Percentiles rank a stretch among this genome's conserved stretches.
These are phyloP conservation scores for Cyberlindnera galapagoensis DNA, from an alignment of 805 yeast species.

Conservation along the genomic window DNA sequence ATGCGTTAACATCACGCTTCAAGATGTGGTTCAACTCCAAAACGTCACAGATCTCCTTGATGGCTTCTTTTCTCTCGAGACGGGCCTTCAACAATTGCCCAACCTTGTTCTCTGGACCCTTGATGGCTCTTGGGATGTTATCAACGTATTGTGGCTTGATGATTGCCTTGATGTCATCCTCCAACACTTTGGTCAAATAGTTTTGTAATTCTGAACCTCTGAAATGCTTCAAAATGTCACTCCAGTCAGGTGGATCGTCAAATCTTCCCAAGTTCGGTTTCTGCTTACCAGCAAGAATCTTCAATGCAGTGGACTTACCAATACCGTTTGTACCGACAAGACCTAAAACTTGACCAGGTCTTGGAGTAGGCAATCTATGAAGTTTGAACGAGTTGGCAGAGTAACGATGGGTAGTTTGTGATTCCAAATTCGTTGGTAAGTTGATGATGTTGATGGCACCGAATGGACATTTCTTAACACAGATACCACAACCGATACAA, in stretches of 20 bases:
- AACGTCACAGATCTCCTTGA: conserved; percentile 56
- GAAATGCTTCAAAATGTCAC: conserved; percentile 81
- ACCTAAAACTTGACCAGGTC: conserved; percentile 98
- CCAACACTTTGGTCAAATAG: conserved; percentile 88
- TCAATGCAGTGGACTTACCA: conserved; percentile 95
- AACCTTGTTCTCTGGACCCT: conserved; percentile 82
- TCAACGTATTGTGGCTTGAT: conserved; percentile 99
- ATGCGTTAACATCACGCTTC: conserved; percentile 80
- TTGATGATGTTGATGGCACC: conserved; percentile 95
- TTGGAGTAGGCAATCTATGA: conserved; percentile 95
- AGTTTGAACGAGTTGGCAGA: conserved; percentile 96
- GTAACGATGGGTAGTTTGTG: conserved; percentile 92
- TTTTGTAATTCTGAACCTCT: conserved; percentile 98
- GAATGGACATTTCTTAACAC: conserved; percentile 97
- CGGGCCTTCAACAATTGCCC: conserved; percentile 76
- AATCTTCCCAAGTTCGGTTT: conserved; percentile 93
- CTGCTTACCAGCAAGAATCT: conserved; percentile 94
- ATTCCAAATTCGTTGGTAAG: conserved; percentile 89
- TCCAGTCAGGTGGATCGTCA: conserved; percentile 98
- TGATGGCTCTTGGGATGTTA: conserved; percentile 92
- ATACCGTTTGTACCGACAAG: conserved; percentile 99
- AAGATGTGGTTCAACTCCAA: conserved; percentile 73
- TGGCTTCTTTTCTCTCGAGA: conserved; percentile 61
- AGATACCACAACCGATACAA: conserved; percentile 99
- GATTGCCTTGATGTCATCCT: conserved; percentile 92